Percentiles rank a stretch among this genome's conserved stretches.
Conservation (phyloP, 2,329 filamentous ascomycete genomes). For the Plectosphaerella sp. region DNA sequence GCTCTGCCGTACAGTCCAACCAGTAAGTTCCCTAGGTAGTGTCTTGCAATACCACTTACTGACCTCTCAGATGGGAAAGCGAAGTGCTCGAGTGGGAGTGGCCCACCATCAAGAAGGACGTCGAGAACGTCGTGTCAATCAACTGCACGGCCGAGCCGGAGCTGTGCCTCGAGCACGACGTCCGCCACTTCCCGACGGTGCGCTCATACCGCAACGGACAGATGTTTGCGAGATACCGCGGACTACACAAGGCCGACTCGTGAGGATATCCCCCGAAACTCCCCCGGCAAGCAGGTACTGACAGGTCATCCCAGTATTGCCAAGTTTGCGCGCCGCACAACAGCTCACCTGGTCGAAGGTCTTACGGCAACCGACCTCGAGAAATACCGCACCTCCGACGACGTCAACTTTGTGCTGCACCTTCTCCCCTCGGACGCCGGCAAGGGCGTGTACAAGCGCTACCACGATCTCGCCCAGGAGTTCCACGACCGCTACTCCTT, state of each 20-base stretch:
- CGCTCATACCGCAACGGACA: conserved; percentile 32
- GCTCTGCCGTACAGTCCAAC: not conserved
- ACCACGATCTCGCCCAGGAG: conserved; percentile 24
- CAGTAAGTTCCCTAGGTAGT: not conserved
- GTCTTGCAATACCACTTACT: not conserved
- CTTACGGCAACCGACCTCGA: conserved; percentile 4
- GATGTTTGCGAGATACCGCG: conserved; percentile 33
- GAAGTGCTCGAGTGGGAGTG: conserved; percentile 12
- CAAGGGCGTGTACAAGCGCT: conserved; percentile 21
- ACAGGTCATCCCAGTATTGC: conserved; percentile 1
- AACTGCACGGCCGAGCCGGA: conserved; percentile 30
- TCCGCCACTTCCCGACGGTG: conserved; percentile 41
- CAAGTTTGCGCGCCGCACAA: conserved; percentile 3
- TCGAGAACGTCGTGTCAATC: conserved; percentile 22
- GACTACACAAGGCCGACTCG: conserved; percentile 32
- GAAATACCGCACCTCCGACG: conserved; percentile 31
- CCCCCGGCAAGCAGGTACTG: too few species aligned
- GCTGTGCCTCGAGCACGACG: conserved; percentile 34
- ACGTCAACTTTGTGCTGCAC: conserved; percentile 36
- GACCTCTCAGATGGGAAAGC: conserved; percentile 2
- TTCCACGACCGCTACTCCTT: conserved; percentile 38
- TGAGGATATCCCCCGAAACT: conserved; percentile 20
- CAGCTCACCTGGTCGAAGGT: conserved; percentile 15
- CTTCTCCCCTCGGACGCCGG: conserved; percentile 22
- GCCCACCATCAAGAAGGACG: conserved; percentile 7